Evolutionary conservation across 306 rosid species (phyloP), one percentile per base, ranked within the genome.

Genomic region (Phaseolus lunatus): DNA sequence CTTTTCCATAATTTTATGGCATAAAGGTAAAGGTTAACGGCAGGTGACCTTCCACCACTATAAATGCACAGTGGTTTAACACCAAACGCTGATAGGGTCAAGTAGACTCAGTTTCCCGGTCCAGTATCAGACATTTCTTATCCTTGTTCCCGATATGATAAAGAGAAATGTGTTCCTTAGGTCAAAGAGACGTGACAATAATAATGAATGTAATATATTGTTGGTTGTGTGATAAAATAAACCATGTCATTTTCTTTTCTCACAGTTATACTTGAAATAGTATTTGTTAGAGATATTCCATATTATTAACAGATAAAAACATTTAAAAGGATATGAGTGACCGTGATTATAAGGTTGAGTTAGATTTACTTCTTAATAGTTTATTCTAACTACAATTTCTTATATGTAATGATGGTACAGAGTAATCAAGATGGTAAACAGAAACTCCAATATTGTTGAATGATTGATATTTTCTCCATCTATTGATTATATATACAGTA

Each of bases 151-250:
- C 20, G 45, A 56, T 47, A 57, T 2, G 19, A 52, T 33, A 2
- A 27, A 67, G 19, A 29, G 29, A 35, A 5, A 14, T 12, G 10
- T 8, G 49, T 19, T 23, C 45, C 33, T 24, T 3, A 13, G 52
- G 72, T 45, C 76, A 81, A 57, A 81, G 54, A 67, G 44, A 27
- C 29, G 66, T 41, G 70, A 73, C 22, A 66, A 16, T 56, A 58
- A 33, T 74, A 81, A 80, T 11, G 15, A 43, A 54, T 80, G 83
- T 33, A 39, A 65, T 13, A 18, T 33, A 24, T 52, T 13, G 23
- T 56, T 20, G 29, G 63, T 0, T 56, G 62, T 23, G 41, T 13
- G 29, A 0, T 27, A 19, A 13, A 59, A n/a, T n/a, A n/a, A n/a
- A 27, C 12, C 7, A 10, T 52, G 58, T 19, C 5, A 52, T 19